Conservation (phyloP, 2,329 filamentous ascomycete genomes). For the Penicillium aurantiogriseum region DNA sequence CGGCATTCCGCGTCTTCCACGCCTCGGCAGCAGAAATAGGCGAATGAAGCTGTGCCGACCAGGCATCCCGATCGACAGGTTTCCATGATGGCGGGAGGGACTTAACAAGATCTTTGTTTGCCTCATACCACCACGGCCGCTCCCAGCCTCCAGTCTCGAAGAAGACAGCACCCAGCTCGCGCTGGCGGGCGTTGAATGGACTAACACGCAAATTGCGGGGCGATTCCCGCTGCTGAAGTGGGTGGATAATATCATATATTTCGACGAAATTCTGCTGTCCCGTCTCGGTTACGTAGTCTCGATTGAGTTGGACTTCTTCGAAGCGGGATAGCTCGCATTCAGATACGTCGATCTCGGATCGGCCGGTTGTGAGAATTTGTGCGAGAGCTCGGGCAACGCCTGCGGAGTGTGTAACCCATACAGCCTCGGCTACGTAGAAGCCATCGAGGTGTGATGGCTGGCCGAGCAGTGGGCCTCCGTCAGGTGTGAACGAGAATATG, state of each 20-base stretch:
- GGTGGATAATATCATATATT: slow-evolving; percentile 64
- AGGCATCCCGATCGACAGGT: slow-evolving; percentile 56
- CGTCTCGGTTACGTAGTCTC: slow-evolving; percentile 57
- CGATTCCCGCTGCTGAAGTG: slow-evolving; percentile 56
- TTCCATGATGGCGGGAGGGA: slow-evolving; percentile 55
- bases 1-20: slow-evolving; percentile 63
- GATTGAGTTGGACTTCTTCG: slow-evolving; percentile 59
- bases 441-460: slow-evolving; percentile 58
- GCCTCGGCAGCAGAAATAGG: slow-evolving; percentile 61
- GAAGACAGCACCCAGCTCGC: slow-evolving; percentile 54
- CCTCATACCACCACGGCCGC: slow-evolving; percentile 61
- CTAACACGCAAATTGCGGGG: slow-evolving; percentile 60
- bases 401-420: slow-evolving; percentile 66
- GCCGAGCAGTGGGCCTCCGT: slow-evolving; percentile 61
- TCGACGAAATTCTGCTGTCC: slow-evolving; percentile 62
- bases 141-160: slow-evolving; percentile 62
- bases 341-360: slow-evolving; percentile 55
- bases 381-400: slow-evolving; percentile 62
- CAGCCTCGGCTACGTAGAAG: slow-evolving; percentile 64
- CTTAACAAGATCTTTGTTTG: slow-evolving; percentile 53
- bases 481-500: slow-evolving; percentile 65
- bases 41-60: slow-evolving; percentile 59
- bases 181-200: slow-evolving; percentile 57
- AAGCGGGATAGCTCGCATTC: slow-evolving; percentile 62
- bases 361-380: slow-evolving; percentile 57